A percentile compares a stretch with the other conserved stretches of the same genome.
These are phyloP conservation scores for Salix arbutifolia DNA, from an alignment of 345 rosid species.

Conservation along the genomic window DNA sequence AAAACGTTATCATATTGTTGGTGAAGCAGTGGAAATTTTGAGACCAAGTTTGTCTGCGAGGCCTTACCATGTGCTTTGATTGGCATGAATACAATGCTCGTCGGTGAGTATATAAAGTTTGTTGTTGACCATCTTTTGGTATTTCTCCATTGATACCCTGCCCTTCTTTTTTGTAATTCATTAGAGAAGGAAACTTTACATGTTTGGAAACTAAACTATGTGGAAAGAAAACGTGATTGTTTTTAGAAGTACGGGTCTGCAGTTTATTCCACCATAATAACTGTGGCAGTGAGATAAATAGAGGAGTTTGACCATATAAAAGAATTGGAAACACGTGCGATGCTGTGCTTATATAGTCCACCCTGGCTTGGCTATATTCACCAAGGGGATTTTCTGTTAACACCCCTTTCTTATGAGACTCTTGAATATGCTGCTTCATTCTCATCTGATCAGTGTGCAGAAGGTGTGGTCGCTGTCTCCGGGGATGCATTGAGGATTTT, in stretches of 20 bases:
- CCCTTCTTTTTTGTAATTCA: not conserved
- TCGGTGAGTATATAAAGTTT: too few relatives aligned
- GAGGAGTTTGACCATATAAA: too few relatives aligned
- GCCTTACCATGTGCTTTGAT: too few relatives aligned
- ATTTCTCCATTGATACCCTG: not conserved
- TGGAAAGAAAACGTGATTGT: too few relatives aligned
- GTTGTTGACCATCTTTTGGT: constrained; percentile 87
- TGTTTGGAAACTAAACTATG: too few relatives aligned
- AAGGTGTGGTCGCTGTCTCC: constrained; percentile 95
- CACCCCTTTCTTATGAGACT: constrained; percentile 64
- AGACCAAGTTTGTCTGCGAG: too few relatives aligned
- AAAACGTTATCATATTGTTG: too few relatives aligned
- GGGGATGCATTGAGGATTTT: constrained; percentile 94
- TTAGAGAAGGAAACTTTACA: not conserved
- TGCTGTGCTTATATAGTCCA: constrained; percentile 94
- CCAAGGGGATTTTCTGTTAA: constrained; percentile 86
- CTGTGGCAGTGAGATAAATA: too few relatives aligned
- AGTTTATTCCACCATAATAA: too few relatives aligned
- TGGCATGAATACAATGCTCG: too few relatives aligned
- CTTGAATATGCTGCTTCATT: constrained; percentile 65
- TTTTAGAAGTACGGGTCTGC: too few relatives aligned
- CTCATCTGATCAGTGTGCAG: constrained; percentile 98
- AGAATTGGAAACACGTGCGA: constrained; percentile 45
- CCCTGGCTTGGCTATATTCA: constrained; percentile 99
- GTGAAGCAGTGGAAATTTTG: too few relatives aligned